Percentiles rank a stretch among this genome's conserved stretches.
Evolutionary conservation across 2,329 filamentous ascomycete species (phyloP).

Genomic region (Cladosporium oxysporum): DNA sequence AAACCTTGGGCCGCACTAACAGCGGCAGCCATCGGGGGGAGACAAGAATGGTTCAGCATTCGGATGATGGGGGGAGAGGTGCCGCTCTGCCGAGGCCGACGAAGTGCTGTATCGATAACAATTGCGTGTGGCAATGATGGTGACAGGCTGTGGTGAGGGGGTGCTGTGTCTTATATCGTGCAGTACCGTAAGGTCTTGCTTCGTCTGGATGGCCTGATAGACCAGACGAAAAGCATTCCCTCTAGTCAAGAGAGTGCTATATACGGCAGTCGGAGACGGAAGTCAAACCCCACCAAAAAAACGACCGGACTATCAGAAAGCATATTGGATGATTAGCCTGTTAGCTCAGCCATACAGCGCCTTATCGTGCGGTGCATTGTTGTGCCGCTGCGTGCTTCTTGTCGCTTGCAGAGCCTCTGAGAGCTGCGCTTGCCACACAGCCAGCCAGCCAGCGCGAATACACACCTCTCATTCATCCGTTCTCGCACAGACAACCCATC

Average conservation of each 20-base stretch:
- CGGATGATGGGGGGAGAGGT: not conserved
- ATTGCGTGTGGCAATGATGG: not conserved
- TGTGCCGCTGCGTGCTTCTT: not conserved
- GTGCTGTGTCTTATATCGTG: not conserved
- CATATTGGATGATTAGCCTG: not conserved
- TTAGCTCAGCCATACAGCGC: not conserved
- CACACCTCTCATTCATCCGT: not conserved
- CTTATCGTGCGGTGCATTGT: not conserved
- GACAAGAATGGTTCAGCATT: not conserved
- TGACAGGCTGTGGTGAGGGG: not conserved
- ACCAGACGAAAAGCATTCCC: not conserved
- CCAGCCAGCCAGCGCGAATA: not conserved
- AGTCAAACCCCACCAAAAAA: not conserved
- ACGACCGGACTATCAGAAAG: not conserved
- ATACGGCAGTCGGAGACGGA: not conserved
- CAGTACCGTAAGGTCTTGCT: not conserved
- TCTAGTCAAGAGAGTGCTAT: not conserved
- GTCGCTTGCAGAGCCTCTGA: not conserved
- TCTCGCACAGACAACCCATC: not conserved
- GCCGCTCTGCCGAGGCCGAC: not conserved
- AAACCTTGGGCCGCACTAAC: not conserved
- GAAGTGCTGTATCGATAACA: not conserved
- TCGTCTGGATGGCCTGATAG: not conserved
- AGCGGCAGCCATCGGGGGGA: not conserved
- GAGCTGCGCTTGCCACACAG: not conserved